A percentile compares a stretch with the other conserved stretches of the same genome.
phyloP scores from a whole-genome alignment of 768 basidiomycete species.

The Podaxis sp. region DNA sequence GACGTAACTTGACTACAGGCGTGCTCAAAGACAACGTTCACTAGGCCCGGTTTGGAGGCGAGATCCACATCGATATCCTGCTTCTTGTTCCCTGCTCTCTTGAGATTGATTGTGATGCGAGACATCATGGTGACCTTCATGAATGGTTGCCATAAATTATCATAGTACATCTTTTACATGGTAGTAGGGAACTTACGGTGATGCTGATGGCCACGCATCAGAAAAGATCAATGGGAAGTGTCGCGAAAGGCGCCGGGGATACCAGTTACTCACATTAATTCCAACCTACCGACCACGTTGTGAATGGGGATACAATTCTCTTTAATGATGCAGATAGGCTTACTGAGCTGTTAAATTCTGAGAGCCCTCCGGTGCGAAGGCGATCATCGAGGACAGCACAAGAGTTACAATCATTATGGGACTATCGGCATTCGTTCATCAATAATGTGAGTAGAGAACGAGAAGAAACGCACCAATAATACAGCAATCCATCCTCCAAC shows the following conservation, averaged over 20 bases:
- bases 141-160: background rate
- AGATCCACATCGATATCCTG: conserved; percentile 7
- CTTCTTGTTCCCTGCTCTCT: conserved; percentile 30
- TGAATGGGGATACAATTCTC: background rate
- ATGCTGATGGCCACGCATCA: background rate
- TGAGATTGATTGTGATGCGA: conserved; percentile 59
- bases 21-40: background rate
- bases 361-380: conserved; percentile 34
- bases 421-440: conserved; percentile 18
- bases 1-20: background rate
- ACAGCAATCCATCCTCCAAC: conserved; percentile 43
- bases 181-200: background rate
- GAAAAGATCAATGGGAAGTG: background rate
- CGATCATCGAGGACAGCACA: conserved; percentile 43
- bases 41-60: background rate
- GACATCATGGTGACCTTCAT: conserved; percentile 63
- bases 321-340: conserved; percentile 13
- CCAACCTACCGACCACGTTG: background rate
- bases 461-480: conserved; percentile 33
- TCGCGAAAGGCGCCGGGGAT: background rate
- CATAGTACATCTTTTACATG: background rate
- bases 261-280: background rate
- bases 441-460: background rate
- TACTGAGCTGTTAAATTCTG: conserved; percentile 46
- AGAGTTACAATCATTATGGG: conserved; percentile 42